Base-by-base conservation (phyloP, 371 early-diverging fungal genomes). In the Syncephalastrum sp. region DNA sequence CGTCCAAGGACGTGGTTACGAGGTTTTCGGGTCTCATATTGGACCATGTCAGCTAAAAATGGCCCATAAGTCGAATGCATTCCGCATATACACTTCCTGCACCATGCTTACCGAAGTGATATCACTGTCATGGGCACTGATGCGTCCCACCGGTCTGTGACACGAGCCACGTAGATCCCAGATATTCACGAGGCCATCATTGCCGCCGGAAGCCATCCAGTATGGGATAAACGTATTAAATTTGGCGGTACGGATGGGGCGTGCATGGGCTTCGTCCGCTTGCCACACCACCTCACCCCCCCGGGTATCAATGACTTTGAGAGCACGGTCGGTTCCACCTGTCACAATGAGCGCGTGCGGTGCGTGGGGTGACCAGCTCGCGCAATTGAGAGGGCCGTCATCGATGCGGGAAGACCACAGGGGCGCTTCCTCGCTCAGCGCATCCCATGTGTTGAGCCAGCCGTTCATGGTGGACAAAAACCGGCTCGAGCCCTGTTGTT, bases 141-240 rank as follows among this genome's bases (percentile, higher is more conserved):
- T 75, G 25, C 80, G 73, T 13, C 71, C 85, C 0, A 79, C 80
- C 0, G 85, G 84, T 3, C 65, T 64, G 50, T 69, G 70, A n/a
- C 63, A 57, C 29, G 75, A 82, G 2, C 67, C 45, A 15, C 93
- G 71, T 44, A 93, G 61, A 66, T 93, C 93, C 92, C 92, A 93
- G 5, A 93, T 66, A 27, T 86, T 83, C 6, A 85, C 87, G 0
- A 75, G 63, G 0, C 84, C 78, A 59, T 84, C 87, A 43, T 85
- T 88, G 50, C 90, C 88, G 49, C 67, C 76, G 13, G 82, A 80
- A 0, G 91, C 91, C 43, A 93, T 55, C 92, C 91, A 91, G 59
- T 90, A 89, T 5, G 93, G 92, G 50, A 91, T 73, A 57, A 89
- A 90, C 12, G 91, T 87, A 59, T 79, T 88, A 72, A 90, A 90